phyloP scores from a whole-genome alignment of 2,329 filamentous ascomycete species.

The Triangularia setosa region DNA sequence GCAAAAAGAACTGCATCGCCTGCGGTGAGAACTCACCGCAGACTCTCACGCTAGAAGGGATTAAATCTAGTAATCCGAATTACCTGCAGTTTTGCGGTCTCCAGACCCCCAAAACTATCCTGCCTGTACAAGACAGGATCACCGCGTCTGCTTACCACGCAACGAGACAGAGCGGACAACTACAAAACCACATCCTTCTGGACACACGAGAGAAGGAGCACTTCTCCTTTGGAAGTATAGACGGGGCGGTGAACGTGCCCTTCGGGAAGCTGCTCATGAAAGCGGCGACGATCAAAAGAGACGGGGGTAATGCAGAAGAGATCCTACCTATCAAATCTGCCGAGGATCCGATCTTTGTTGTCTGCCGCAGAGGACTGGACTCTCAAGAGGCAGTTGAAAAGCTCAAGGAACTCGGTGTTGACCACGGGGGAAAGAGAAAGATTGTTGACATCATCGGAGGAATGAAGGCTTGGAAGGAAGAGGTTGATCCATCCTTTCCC shows the following conservation, averaged over 20 bases:
- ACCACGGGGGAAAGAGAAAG: conserved; percentile 48
- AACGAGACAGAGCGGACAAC: conserved; percentile 13
- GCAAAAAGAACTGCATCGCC: conserved; percentile 67
- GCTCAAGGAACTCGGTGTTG: conserved; percentile 59
- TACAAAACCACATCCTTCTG: conserved; percentile 55
- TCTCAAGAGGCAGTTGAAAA: conserved; percentile 67
- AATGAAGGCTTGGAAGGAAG: conserved; percentile 66
- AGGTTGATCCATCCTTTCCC: conserved; percentile 58
- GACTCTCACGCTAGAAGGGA: conserved; percentile 57
- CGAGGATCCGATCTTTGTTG: conserved; percentile 58
- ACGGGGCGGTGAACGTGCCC: conserved; percentile 71
- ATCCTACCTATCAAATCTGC: conserved; percentile 29
- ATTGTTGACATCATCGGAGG: conserved; percentile 71
- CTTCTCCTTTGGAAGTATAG: conserved; percentile 73
- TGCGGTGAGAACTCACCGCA: conserved; percentile 57
- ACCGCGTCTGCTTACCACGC: conserved; percentile 56
- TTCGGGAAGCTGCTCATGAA: conserved; percentile 34
- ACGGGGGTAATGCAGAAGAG: neutral
- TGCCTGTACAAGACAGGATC: conserved; percentile 64
- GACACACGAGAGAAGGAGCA: conserved; percentile 85
- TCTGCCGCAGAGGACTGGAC: conserved; percentile 75
- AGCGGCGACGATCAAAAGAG: conserved; percentile 22
- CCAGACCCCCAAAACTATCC: conserved; percentile 53
- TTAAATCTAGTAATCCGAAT: conserved; percentile 66
- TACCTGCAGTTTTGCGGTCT: conserved; percentile 82